Conservation (phyloP, 768 basidiomycete genomes). For the Holtermannia corniformis region DNA sequence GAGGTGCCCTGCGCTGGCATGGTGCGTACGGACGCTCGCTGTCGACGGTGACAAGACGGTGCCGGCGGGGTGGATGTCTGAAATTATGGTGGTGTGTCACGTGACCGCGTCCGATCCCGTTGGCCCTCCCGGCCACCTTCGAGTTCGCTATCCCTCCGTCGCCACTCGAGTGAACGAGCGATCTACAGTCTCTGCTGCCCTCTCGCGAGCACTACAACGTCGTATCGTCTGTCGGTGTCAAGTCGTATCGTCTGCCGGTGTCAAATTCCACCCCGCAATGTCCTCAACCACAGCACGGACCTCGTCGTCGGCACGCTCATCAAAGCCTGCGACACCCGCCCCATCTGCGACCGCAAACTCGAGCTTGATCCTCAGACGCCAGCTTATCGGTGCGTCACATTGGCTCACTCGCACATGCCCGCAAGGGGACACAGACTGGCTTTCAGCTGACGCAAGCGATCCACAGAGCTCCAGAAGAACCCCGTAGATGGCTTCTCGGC, state of each 20-base stretch:
- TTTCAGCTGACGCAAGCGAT: neutral
- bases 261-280: too few relatives aligned
- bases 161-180: too few relatives aligned
- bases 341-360: slow-evolving; percentile 17
- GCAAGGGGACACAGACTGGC: too few relatives aligned
- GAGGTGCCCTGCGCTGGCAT: neutral
- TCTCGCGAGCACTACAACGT: too few relatives aligned
- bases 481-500: slow-evolving; percentile 97
- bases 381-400: slow-evolving; percentile 28
- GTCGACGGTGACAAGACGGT: neutral
- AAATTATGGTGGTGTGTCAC: neutral
- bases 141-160: neutral
- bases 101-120: neutral
- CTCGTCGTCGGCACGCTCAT: neutral
- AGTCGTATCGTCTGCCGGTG: too few relatives aligned
- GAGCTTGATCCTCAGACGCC: slow-evolving; percentile 29
- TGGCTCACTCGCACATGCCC: neutral
- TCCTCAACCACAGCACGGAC: neutral
- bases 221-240: too few relatives aligned
- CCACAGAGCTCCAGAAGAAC: slow-evolving; percentile 70
- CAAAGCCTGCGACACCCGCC: slow-evolving; percentile 26
- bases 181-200: too few relatives aligned
- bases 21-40: too few relatives aligned
- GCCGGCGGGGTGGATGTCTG: neutral
- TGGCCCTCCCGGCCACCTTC: neutral